Conservation (phyloP, 192 early-diverging fungal species). For the Podila clonocystis region DNA sequence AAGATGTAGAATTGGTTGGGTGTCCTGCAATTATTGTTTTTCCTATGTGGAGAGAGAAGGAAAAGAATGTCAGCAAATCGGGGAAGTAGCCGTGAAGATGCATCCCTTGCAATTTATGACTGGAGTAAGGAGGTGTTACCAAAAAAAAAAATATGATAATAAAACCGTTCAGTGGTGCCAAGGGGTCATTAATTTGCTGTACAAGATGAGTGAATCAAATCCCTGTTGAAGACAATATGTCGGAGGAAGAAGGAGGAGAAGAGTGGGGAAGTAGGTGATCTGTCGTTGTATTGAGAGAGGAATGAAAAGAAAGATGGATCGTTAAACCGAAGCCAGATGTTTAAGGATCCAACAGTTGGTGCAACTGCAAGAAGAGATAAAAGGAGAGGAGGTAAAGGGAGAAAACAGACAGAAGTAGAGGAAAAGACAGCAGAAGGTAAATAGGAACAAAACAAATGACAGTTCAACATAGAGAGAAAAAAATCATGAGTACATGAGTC, state of each 20-base stretch:
- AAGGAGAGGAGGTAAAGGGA: not conserved
- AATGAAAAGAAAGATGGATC: not conserved
- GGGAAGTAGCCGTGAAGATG: not conserved
- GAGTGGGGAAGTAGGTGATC: not conserved
- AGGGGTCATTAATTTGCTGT: not conserved
- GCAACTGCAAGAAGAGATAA: not conserved
- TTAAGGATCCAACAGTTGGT: not conserved
- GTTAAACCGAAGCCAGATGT: not conserved
- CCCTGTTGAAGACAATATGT: not conserved
- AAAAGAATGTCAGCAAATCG: not conserved
- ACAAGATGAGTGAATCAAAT: not conserved
- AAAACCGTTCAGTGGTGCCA: not conserved
- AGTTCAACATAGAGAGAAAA: not conserved
- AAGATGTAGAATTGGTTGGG: not conserved
- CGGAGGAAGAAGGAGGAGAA: not conserved
- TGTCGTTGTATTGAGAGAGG: not conserved
- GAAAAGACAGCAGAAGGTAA: not conserved
- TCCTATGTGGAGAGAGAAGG: not conserved
- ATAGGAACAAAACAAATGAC: not conserved
- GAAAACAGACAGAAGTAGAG: not conserved
- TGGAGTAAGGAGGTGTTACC: not conserved
- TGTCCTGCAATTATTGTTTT: not conserved
- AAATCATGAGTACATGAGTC: not conserved
- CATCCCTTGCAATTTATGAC: not conserved
- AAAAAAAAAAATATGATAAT: not conserved